These are phyloP conservation scores for Solanum pinnatisectum DNA, from an alignment of 257 asterid genomes.

Conservation along the genomic window DNA sequence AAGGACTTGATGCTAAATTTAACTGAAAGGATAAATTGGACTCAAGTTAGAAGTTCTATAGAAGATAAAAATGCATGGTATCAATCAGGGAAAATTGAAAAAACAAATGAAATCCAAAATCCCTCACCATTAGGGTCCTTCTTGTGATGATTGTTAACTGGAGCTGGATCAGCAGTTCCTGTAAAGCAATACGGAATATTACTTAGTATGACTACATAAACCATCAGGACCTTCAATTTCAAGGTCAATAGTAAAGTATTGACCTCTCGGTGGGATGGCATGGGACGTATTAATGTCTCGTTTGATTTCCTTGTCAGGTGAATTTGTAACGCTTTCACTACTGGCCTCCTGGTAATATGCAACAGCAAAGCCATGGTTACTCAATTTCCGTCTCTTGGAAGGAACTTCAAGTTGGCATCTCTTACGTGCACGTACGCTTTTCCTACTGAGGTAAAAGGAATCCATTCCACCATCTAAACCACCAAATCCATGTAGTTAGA, in stretches of 20 bases:
- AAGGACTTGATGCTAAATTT: slow-evolving; percentile 86
- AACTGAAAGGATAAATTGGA: slow-evolving; percentile 37
- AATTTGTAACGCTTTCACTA: slow-evolving; percentile 55
- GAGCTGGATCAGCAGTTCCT: slow-evolving; percentile 35
- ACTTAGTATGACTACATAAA: slow-evolving; percentile 9
- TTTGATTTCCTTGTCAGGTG: slow-evolving; percentile 40
- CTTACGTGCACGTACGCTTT: slow-evolving; percentile 36
- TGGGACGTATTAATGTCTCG: slow-evolving; percentile 12
- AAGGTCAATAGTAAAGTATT: neutral
- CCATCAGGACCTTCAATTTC: neutral
- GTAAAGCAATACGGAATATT: slow-evolving; percentile 5
- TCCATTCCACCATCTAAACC: slow-evolving; percentile 56
- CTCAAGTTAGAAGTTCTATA: neutral
- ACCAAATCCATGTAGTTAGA: neutral
- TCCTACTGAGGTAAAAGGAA: slow-evolving; percentile 52
- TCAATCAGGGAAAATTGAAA: neutral
- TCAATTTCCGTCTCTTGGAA: slow-evolving; percentile 63
- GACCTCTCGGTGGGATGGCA: slow-evolving; percentile 24
- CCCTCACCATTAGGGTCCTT: slow-evolving; percentile 54
- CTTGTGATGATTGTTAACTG: slow-evolving; percentile 32
- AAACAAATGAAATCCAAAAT: neutral
- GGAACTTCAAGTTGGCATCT: slow-evolving; percentile 43
- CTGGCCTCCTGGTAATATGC: slow-evolving; percentile 56
- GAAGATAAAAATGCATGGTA: neutral
- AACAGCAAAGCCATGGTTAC: slow-evolving; percentile 33